Evolutionary conservation across 164 flowering plant species (phyloP).

Genomic region (Vitis amurensis): DNA sequence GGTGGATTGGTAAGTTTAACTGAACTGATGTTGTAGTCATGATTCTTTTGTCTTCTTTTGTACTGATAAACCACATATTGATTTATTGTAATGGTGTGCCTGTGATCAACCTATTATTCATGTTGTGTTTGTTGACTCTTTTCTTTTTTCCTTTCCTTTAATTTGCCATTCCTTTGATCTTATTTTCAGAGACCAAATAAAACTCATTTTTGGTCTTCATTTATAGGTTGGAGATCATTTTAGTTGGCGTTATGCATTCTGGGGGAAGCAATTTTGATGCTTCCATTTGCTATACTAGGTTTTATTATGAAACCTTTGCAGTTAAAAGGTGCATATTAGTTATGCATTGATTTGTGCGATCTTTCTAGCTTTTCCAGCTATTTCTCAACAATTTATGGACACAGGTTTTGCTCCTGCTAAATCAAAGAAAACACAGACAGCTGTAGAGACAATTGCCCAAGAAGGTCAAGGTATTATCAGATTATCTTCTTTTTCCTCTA

Average conservation of each 20-base stretch:
- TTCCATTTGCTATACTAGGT: conserved; percentile 87
- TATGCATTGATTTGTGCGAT: background rate
- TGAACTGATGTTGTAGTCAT: background rate
- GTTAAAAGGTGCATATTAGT: conserved; percentile 63
- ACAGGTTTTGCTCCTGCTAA: conserved; percentile 69
- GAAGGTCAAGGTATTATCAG: conserved; percentile 38
- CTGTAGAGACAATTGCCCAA: conserved; percentile 17
- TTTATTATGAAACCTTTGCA: conserved; percentile 87
- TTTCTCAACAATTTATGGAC: conserved; percentile 4
- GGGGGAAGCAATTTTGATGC: conserved; percentile 81
- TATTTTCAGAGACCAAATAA: background rate
- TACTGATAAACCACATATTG: background rate
- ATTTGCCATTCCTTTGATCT: background rate
- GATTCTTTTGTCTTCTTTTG: background rate
- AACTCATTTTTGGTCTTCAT: conserved; percentile 1
- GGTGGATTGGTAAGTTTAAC: conserved; percentile 43
- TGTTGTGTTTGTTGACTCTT: background rate
- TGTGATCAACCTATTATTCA: background rate
- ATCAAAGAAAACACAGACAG: conserved; percentile 31
- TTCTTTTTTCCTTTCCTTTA: background rate
- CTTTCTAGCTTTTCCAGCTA: conserved; percentile 4
- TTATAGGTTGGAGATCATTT: conserved; percentile 64
- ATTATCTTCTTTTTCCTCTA: background rate
- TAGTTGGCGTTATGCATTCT: conserved; percentile 86
- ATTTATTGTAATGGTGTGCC: background rate